A percentile compares a stretch with the other conserved stretches of the same genome.
Conservation (phyloP, 2,329 filamentous ascomycete species). For the Cladorrhinum sp. region DNA sequence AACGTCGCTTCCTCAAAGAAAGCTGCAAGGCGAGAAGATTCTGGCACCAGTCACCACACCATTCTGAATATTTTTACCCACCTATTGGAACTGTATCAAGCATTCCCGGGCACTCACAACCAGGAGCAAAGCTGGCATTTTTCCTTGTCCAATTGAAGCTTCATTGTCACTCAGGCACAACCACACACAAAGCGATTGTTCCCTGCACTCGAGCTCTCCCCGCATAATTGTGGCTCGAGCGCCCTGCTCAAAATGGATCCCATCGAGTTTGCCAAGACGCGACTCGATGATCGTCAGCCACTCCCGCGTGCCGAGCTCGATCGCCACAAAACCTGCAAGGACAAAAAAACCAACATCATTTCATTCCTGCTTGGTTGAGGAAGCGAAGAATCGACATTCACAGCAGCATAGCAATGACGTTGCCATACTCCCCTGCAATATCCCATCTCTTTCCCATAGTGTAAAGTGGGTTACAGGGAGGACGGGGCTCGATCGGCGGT, state of each 20-base stretch:
- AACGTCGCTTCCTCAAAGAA: constrained; percentile 7
- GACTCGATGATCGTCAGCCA: constrained; percentile 11
- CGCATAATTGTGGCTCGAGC: neutral
- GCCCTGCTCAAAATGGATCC: neutral
- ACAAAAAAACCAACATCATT: neutral
- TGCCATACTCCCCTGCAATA: constrained; percentile 5
- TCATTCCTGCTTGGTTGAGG: neutral
- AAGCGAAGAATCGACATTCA: neutral
- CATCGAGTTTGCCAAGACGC: constrained; percentile 1
- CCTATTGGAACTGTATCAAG: too few species aligned
- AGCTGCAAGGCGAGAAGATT: neutral
- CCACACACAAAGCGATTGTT: neutral
- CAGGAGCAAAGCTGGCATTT: neutral
- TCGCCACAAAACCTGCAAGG: neutral
- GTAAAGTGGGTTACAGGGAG: neutral
- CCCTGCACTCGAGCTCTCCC: neutral
- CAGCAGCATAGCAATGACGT: neutral
- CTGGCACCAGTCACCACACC: neutral
- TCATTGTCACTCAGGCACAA: neutral
- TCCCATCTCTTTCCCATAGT: neutral
- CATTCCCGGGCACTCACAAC: neutral
- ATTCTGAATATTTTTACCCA: neutral
- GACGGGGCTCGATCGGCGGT: neutral
- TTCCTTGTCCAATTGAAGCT: neutral
- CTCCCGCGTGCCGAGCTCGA: neutral